Evolutionary conservation across 2,329 filamentous ascomycete species (phyloP).

Genomic region (Cercospora nicotianae): DNA sequence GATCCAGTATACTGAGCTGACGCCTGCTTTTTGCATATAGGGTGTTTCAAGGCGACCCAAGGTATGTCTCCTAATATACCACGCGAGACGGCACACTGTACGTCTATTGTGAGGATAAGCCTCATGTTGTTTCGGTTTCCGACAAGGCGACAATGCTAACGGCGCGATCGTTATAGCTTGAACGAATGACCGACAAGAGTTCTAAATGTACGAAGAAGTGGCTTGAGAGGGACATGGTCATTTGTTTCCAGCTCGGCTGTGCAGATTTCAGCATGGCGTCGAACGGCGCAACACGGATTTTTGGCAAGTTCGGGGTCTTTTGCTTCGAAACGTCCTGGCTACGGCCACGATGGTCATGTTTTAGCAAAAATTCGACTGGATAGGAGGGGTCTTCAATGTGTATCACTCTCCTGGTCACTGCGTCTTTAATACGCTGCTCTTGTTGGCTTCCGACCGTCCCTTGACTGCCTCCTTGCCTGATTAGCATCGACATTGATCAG

Average conservation of each 20-base stretch:
- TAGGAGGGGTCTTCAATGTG: background rate
- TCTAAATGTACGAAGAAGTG: background rate
- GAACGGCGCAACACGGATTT: background rate
- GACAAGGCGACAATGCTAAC: background rate
- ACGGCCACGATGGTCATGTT: background rate
- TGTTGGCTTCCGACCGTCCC: background rate
- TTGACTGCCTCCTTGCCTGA: background rate
- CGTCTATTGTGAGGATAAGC: background rate
- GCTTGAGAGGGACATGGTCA: background rate
- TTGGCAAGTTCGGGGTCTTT: background rate
- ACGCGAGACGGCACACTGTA: background rate
- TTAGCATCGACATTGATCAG: background rate
- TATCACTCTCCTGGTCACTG: background rate
- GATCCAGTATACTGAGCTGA: constrained; percentile 15
- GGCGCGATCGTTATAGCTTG: background rate
- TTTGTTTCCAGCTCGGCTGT: background rate
- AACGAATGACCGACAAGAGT: background rate
- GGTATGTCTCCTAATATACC: constrained; percentile 15
- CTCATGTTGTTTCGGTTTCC: background rate
- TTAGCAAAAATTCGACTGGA: background rate
- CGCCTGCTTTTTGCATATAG: constrained; percentile 13
- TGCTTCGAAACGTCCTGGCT: background rate
- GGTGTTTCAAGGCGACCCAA: constrained; percentile 23
- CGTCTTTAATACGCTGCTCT: background rate
- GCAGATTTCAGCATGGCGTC: background rate